Conservation (phyloP, 345 rosid species). For the Aethionema arabicum region DNA sequence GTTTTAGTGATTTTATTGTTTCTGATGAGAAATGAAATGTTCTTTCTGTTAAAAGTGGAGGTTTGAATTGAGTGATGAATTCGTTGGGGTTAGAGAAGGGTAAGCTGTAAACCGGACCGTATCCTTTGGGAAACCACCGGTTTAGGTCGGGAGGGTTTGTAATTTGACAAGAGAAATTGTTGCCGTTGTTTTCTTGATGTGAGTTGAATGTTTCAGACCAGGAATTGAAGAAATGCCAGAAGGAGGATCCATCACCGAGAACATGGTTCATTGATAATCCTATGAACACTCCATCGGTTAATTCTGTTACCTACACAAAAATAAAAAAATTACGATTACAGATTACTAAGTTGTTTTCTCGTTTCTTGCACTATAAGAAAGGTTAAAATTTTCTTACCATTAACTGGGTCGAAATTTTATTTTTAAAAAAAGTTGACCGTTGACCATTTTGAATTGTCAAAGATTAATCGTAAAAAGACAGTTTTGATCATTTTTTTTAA, state of each 20-base stretch:
- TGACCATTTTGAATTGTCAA: too few relatives aligned
- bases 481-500: too few relatives aligned
- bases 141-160: conserved; percentile 42
- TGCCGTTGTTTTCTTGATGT: conserved; percentile 7
- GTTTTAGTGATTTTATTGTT: conserved; percentile 46
- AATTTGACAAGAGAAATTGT: conserved; percentile 5
- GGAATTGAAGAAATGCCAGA: conserved; percentile 59
- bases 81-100: conserved; percentile 43
- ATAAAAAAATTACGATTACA: too few relatives aligned
- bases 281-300: conserved; percentile 54
- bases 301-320: conserved; percentile 47
- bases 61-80: conserved; percentile 41
- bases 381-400: too few relatives aligned
- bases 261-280: conserved; percentile 55
- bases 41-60: conserved; percentile 48
- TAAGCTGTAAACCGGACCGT: conserved; percentile 39
- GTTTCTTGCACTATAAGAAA: too few relatives aligned
- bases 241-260: conserved; percentile 56
- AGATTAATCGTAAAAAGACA: too few relatives aligned
- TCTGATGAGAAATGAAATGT: conserved; percentile 57
- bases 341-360: too few relatives aligned
- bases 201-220: conserved; percentile 60
- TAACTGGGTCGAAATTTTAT: too few relatives aligned
- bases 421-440: too few relatives aligned
- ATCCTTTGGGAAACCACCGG: conserved; percentile 60